phyloP scores from a whole-genome alignment of 257 asterid genomes.

The Fraxinus pennsylvanica region DNA sequence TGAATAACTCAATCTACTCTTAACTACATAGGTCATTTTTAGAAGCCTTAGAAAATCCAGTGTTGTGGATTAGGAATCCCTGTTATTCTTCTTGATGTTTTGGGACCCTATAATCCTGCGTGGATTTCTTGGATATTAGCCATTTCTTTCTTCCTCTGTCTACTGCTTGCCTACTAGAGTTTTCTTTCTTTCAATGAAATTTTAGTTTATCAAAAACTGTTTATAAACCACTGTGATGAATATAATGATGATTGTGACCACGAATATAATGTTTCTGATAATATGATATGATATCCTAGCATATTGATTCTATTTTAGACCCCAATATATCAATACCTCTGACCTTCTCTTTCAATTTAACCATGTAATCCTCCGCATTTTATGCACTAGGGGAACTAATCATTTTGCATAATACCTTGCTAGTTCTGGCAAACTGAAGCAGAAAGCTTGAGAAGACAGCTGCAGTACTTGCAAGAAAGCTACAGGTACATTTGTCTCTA shows the following conservation, averaged over 20 bases:
- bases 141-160: neutral
- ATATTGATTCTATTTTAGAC: neutral
- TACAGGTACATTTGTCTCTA: conserved; percentile 34
- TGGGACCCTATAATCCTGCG: neutral
- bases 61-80: neutral
- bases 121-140: neutral
- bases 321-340: neutral
- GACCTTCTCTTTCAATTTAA: neutral
- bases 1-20: neutral
- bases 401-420: conserved; percentile 8
- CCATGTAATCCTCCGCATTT: neutral
- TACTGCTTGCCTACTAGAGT: neutral
- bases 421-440: conserved; percentile 57
- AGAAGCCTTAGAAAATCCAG: neutral
- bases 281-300: neutral
- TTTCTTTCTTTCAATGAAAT: neutral
- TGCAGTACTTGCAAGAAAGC: conserved; percentile 51
- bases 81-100: neutral
- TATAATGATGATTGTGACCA: neutral
- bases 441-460: conserved; percentile 49
- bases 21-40: neutral
- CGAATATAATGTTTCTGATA: neutral
- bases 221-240: neutral
- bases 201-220: neutral
- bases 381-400: neutral